phyloP scores from a whole-genome alignment of 2,329 filamentous ascomycete genomes.

The Reticulascus tulasneorum region DNA sequence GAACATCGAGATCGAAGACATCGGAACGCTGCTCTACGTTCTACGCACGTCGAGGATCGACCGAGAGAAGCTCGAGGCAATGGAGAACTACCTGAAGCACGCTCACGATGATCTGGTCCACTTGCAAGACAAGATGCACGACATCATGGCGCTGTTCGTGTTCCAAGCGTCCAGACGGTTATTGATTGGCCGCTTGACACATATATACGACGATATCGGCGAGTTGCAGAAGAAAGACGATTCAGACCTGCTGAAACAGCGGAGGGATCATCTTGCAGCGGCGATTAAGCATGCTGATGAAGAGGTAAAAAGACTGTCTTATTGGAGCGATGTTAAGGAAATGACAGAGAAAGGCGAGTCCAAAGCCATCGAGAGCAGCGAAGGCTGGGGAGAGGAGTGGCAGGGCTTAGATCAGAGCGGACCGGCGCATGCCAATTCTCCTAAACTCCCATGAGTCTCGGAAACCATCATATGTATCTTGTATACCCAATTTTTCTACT shows the following conservation, averaged over 20 bases:
- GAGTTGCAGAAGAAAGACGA: constrained; percentile 41
- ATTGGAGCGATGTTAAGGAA: constrained; percentile 79
- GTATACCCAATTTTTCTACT: constrained; percentile 16
- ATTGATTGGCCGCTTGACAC: constrained; percentile 66
- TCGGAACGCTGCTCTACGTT: constrained; percentile 64
- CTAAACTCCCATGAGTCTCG: constrained; percentile 15
- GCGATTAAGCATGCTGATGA: constrained; percentile 74
- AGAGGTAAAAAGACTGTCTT: constrained; percentile 76
- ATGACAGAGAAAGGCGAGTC: constrained; percentile 55
- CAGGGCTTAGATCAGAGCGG: constrained; percentile 52
- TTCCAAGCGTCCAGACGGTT: constrained; percentile 84
- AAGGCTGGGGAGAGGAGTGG: constrained; percentile 44
- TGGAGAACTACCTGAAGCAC: constrained; percentile 77
- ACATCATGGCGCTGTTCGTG: constrained; percentile 81
- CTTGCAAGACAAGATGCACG: constrained; percentile 72
- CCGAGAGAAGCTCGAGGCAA: constrained; percentile 81
- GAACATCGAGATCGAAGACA: constrained; percentile 50
- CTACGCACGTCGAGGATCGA: constrained; percentile 74
- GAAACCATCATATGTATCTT: constrained; percentile 8
- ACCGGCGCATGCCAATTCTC: constrained; percentile 31
- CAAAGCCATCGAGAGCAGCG: constrained; percentile 36
- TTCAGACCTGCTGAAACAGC: constrained; percentile 26
- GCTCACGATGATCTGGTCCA: constrained; percentile 72
- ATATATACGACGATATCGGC: constrained; percentile 55
- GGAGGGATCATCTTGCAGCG: constrained; percentile 65